phyloP scores from a whole-genome alignment of 108 stramenopile species.

The Skeletonema grethae region DNA sequence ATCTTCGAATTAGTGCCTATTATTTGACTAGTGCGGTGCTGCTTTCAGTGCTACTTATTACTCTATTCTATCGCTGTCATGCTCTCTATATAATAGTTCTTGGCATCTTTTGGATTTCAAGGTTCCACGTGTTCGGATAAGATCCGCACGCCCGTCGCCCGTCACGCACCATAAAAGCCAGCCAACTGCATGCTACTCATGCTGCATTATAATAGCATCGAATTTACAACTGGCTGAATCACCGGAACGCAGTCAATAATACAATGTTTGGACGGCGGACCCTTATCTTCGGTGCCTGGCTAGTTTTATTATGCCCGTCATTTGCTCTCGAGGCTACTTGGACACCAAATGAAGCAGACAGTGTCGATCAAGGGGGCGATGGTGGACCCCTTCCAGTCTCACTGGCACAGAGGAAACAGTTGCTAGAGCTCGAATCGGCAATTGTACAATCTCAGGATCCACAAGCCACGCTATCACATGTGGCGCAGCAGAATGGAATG shows the following conservation, averaged over 20 bases:
- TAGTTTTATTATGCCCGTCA: background rate
- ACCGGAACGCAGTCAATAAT: background rate
- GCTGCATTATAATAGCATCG: no score
- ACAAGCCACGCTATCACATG: slow-evolving; percentile 59
- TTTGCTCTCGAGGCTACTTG: slow-evolving; percentile 45
- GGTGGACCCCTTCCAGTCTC: slow-evolving; percentile 66
- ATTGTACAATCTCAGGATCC: slow-evolving; percentile 75
- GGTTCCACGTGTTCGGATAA: no score
- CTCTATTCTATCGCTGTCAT: no score
- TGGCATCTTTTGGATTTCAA: no score
- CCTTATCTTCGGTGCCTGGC: background rate
- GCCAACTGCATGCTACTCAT: no score
- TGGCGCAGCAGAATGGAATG: slow-evolving; percentile 71
- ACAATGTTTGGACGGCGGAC: background rate
- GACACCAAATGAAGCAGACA: slow-evolving; percentile 48
- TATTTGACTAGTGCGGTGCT: no score
- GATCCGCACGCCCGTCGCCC: no score
- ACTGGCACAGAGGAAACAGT: slow-evolving; percentile 60
- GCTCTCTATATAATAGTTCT: no score
- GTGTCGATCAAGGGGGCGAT: slow-evolving; percentile 28
- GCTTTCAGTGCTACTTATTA: no score
- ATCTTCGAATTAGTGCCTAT: background rate
- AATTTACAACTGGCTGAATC: no score
- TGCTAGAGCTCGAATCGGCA: slow-evolving; percentile 66
- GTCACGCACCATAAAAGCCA: no score